Evolutionary conservation across 2,329 filamentous ascomycete species (phyloP).

Genomic region (Periglandula ipomoeae): DNA sequence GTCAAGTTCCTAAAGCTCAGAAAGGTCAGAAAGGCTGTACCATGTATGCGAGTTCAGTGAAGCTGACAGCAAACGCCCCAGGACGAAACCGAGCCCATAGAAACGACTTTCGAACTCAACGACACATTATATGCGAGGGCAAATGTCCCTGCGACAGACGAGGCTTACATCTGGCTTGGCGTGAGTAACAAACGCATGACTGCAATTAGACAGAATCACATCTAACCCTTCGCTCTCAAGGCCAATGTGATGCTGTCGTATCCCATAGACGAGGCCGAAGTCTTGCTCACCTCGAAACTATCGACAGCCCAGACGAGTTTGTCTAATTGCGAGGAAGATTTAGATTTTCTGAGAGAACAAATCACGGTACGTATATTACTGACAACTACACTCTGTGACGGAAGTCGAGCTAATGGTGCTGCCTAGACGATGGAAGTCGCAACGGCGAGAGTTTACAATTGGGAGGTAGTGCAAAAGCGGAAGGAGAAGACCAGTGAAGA

Average conservation of each 20-base stretch:
- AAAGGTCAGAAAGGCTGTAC: slow-evolving; percentile 42
- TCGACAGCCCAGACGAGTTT: slow-evolving; percentile 70
- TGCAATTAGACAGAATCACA: no score
- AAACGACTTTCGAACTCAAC: slow-evolving; percentile 93
- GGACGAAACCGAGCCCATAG: slow-evolving; percentile 58
- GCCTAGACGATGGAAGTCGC: slow-evolving; percentile 90
- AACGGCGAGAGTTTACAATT: slow-evolving; percentile 96
- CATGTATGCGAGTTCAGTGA: background rate
- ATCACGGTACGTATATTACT: slow-evolving; percentile 63
- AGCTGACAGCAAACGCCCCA: slow-evolving; percentile 14
- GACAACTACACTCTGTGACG: background rate
- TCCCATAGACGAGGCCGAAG: slow-evolving; percentile 77
- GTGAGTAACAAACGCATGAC: no score
- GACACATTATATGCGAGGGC: slow-evolving; percentile 92
- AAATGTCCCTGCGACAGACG: slow-evolving; percentile 68
- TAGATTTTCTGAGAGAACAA: slow-evolving; percentile 92
- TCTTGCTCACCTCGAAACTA: slow-evolving; percentile 68
- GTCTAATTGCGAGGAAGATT: slow-evolving; percentile 86
- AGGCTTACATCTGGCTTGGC: slow-evolving; percentile 97
- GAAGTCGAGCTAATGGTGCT: slow-evolving; percentile 8
- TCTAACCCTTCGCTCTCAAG: slow-evolving; percentile 29
- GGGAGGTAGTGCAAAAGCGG: slow-evolving; percentile 92
- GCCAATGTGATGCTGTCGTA: slow-evolving; percentile 98
- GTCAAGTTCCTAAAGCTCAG: slow-evolving; percentile 75
- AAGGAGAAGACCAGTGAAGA: slow-evolving; percentile 72